Evolutionary conservation across 176 grass and related monocot genomes (phyloP).

Genomic region (Puccinellia tenuiflora): DNA sequence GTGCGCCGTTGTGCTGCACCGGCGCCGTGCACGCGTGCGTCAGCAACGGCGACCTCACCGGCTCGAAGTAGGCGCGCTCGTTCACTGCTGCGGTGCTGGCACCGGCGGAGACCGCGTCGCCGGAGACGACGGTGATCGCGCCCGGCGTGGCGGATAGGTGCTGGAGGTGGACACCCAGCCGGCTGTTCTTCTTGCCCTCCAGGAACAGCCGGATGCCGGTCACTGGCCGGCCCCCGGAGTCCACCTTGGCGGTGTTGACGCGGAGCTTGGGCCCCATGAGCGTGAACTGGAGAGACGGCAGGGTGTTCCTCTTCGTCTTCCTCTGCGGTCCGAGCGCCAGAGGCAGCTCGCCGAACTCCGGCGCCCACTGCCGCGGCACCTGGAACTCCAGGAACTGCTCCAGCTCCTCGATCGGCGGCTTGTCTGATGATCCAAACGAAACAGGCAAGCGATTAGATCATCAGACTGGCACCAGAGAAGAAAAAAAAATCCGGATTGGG

Average conservation of each 20-base stretch:
- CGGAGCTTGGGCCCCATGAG: constrained; percentile 74
- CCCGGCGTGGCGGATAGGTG: constrained; percentile 57
- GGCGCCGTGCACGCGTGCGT: constrained; percentile 88
- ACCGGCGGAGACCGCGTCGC: constrained; percentile 9
- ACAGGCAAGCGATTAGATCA: not conserved
- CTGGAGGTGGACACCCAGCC: constrained; percentile 77
- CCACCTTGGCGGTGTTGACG: constrained; percentile 62
- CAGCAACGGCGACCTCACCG: constrained; percentile 60
- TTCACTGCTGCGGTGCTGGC: constrained; percentile 13
- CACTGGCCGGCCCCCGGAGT: constrained; percentile 66
- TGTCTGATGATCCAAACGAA: constrained; percentile 46
- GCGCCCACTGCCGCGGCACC: constrained; percentile 81
- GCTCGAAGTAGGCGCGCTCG: constrained; percentile 57
- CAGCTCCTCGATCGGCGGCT: constrained; percentile 89
- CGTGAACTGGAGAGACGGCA: constrained; percentile 73
- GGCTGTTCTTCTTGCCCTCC: constrained; percentile 70
- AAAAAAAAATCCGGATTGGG: not conserved
- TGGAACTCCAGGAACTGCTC: constrained; percentile 82
- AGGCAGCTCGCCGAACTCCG: constrained; percentile 73
- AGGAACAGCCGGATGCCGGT: constrained; percentile 81
- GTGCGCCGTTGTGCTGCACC: constrained; percentile 55
- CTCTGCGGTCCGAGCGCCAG: constrained; percentile 53
- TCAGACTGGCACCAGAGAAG: not conserved
- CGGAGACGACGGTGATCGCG: constrained; percentile 37
- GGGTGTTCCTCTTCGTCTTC: constrained; percentile 51